Percentiles rank a stretch among this genome's conserved stretches.
Evolutionary conservation across 129 eudicot genomes (phyloP).

Genomic region (Lonicera japonica): DNA sequence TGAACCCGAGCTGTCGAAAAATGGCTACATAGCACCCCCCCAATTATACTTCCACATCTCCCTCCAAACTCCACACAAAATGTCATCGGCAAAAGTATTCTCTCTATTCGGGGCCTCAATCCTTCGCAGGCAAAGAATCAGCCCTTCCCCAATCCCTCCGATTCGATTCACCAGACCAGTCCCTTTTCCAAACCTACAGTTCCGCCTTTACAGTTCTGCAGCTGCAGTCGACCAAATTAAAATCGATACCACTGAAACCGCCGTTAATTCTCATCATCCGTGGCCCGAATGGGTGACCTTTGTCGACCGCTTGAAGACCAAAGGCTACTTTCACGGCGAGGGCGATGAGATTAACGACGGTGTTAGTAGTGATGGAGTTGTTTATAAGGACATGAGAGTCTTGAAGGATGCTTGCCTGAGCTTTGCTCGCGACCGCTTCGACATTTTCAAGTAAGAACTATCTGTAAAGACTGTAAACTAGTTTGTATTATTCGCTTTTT

Average conservation of each 20-base stretch:
- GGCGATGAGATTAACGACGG: constrained; percentile 17
- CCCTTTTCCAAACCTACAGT: constrained; percentile 31
- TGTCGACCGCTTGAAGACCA: constrained; percentile 63
- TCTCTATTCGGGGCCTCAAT: constrained; percentile 31
- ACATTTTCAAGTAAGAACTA: constrained; percentile 52
- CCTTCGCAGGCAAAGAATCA: constrained; percentile 10
- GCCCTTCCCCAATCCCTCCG: constrained; percentile 23
- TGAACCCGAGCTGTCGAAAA: neutral
- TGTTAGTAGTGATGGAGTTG: constrained; percentile 14
- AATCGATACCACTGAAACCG: neutral
- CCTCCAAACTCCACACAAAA: neutral
- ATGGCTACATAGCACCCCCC: neutral
- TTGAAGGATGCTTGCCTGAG: constrained; percentile 74
- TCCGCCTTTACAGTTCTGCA: constrained; percentile 38
- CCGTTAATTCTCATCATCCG: constrained; percentile 35
- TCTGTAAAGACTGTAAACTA: neutral
- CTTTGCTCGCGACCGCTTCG: constrained; percentile 91
- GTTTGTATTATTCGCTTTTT: no score
- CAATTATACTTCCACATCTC: neutral
- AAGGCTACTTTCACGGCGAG: constrained; percentile 51
- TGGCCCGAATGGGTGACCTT: constrained; percentile 97
- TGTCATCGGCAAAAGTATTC: constrained; percentile 25
- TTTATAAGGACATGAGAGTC: constrained; percentile 45
- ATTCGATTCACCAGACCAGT: constrained; percentile 16
- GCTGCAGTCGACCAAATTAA: constrained; percentile 22